These are phyloP conservation scores for Metarhizium humberi DNA, from an alignment of 2,329 filamentous ascomycete species.

Conservation along the genomic window DNA sequence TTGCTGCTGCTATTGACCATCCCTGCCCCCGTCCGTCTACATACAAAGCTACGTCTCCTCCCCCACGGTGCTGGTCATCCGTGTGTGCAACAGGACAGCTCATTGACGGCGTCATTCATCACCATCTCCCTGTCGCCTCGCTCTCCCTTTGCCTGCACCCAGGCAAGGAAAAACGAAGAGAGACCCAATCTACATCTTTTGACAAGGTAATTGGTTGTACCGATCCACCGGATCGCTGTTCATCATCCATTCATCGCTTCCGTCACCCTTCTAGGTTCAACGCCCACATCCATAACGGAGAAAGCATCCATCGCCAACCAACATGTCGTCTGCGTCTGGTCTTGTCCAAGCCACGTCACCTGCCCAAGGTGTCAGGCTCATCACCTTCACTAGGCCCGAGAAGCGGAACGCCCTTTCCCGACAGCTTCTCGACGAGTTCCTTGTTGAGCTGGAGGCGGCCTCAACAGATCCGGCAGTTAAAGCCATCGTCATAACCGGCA, in stretches of 20 bases:
- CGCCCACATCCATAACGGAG: background rate
- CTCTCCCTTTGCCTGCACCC: background rate
- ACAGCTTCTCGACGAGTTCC: conserved; percentile 36
- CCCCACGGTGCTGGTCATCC: background rate
- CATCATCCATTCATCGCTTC: background rate
- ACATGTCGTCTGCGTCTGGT: conserved; percentile 10
- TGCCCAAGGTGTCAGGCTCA: conserved; percentile 29
- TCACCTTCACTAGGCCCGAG: conserved; percentile 43
- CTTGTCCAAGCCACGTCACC: conserved; percentile 13
- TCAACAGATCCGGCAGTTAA: conserved; percentile 16
- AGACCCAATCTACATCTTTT: background rate
- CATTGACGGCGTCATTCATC: background rate
- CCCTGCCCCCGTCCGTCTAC: background rate
- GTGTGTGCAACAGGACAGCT: background rate
- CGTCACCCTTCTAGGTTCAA: background rate
- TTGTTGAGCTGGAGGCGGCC: conserved; percentile 16
- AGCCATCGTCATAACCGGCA: conserved; percentile 28
- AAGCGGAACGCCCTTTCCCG: conserved; percentile 51
- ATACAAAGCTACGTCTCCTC: background rate
- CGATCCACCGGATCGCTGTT: background rate
- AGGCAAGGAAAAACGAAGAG: background rate
- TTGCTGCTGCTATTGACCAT: background rate
- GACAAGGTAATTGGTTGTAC: background rate
- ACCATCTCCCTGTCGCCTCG: background rate
- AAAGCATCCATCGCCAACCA: background rate